phyloP scores from a whole-genome alignment of 2,329 filamentous ascomycete genomes.

The Botrytis sinoallii region DNA sequence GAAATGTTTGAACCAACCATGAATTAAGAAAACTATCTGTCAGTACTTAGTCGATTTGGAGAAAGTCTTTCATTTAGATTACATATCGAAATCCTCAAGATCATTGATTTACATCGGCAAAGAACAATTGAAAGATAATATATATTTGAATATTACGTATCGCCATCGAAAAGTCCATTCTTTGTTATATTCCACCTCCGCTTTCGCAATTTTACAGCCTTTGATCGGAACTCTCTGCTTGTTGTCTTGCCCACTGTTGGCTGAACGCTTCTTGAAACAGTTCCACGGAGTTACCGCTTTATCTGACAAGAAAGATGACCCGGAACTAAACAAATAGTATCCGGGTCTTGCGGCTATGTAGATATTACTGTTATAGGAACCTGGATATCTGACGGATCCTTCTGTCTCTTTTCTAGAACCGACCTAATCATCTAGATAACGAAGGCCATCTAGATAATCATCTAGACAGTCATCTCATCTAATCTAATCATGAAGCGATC shows the following conservation, averaged over 20 bases:
- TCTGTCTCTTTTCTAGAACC: neutral
- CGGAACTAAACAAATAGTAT: neutral
- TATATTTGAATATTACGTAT: conserved; percentile 6
- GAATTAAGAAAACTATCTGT: neutral
- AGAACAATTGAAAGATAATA: neutral
- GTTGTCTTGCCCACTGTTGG: neutral
- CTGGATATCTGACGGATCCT: no score
- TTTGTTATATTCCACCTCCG: neutral
- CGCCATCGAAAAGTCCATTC: neutral
- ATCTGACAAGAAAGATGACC: neutral
- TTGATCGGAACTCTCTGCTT: neutral
- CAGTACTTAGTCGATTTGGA: neutral
- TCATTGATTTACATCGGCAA: neutral
- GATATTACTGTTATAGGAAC: neutral
- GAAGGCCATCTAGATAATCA: neutral
- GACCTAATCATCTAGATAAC: neutral
- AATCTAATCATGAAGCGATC: neutral
- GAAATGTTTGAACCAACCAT: neutral
- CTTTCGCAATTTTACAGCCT: conserved; percentile 7
- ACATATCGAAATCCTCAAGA: neutral
- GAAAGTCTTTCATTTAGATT: neutral
- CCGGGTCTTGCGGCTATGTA: neutral
- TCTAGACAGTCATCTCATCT: neutral
- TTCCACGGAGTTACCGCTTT: neutral
- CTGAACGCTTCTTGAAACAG: neutral